A percentile compares a stretch with the other conserved stretches of the same genome.
These are phyloP conservation scores for Dioscorea zingiberensis DNA, from an alignment of 106 monocot genomes.

Conservation along the genomic window DNA sequence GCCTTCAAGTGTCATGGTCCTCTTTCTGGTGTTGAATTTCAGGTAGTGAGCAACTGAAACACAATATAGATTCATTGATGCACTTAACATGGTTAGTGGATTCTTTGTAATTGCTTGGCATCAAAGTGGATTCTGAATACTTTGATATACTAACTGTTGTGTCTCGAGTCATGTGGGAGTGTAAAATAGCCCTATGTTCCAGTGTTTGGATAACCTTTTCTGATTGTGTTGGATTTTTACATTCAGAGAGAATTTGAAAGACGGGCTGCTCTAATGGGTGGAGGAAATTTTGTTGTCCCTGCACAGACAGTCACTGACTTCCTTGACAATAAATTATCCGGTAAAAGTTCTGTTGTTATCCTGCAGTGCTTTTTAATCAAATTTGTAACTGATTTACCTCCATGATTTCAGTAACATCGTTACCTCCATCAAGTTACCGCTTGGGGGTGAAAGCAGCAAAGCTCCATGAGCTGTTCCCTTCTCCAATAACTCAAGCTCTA, in stretches of 20 bases:
- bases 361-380: background rate
- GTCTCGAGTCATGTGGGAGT: no score
- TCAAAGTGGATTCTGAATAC: background rate
- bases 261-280: slow-evolving; percentile 85
- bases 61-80: no score
- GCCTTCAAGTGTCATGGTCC: slow-evolving; percentile 45
- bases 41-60: slow-evolving; percentile 32
- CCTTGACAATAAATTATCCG: slow-evolving; percentile 74
- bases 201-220: no score
- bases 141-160: background rate
- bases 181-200: no score
- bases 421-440: slow-evolving; percentile 90
- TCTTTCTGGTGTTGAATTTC: slow-evolving; percentile 92
- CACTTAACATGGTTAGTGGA: no score
- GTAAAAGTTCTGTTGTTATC: slow-evolving; percentile 15
- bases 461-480: slow-evolving; percentile 77
- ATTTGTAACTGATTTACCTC: background rate
- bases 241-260: slow-evolving; percentile 81
- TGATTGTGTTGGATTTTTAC: background rate
- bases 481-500: slow-evolving; percentile 67
- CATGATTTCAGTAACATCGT: slow-evolving; percentile 45
- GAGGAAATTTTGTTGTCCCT: slow-evolving; percentile 91
- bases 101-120: no score
- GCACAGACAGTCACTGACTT: slow-evolving; percentile 91
- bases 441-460: slow-evolving; percentile 73